phyloP scores from a whole-genome alignment of 805 yeast genomes.

The Barnettozyma californica region DNA sequence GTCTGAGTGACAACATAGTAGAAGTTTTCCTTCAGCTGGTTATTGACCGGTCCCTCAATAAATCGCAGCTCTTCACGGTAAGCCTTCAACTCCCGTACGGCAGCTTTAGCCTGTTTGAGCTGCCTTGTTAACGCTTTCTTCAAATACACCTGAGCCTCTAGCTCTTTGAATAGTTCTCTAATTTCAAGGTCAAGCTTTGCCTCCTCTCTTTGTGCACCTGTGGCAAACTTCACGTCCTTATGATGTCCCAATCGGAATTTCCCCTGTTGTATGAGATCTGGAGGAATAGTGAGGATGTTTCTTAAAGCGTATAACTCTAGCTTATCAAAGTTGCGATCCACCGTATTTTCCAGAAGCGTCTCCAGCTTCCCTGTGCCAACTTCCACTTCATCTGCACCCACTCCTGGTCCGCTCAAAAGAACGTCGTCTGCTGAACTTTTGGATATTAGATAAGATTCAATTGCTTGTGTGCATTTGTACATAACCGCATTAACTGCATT shows the following conservation, averaged over 20 bases:
- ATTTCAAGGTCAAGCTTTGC: conserved; percentile 30
- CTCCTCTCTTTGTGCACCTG: conserved; percentile 15
- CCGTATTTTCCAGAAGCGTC: conserved; percentile 63
- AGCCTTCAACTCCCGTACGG: conserved; percentile 30
- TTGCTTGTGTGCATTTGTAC: conserved; percentile 75
- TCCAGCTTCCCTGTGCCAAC: conserved; percentile 81
- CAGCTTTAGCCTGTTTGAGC: conserved; percentile 32
- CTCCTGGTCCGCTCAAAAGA: not conserved
- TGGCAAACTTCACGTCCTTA: conserved; percentile 35
- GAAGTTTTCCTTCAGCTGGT: conserved; percentile 37
- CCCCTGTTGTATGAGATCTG: conserved; percentile 43
- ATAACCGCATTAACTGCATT: conserved; percentile 81
- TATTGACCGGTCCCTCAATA: not conserved
- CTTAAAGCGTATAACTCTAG: conserved; percentile 77
- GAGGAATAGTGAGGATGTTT: conserved; percentile 70
- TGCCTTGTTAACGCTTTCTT: conserved; percentile 37
- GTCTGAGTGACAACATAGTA: conserved; percentile 41
- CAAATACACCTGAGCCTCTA: conserved; percentile 39
- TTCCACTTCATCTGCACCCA: conserved; percentile 41
- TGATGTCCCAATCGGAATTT: conserved; percentile 69
- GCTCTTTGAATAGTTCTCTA: conserved; percentile 30
- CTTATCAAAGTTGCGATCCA: conserved; percentile 80
- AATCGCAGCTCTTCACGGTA: conserved; percentile 22
- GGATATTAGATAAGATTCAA: conserved; percentile 56
- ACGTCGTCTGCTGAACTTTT: conserved; percentile 11